These are phyloP conservation scores for Plasmodium berghei DNA, from an alignment of 169 alveolate species.

Conservation along the genomic window DNA sequence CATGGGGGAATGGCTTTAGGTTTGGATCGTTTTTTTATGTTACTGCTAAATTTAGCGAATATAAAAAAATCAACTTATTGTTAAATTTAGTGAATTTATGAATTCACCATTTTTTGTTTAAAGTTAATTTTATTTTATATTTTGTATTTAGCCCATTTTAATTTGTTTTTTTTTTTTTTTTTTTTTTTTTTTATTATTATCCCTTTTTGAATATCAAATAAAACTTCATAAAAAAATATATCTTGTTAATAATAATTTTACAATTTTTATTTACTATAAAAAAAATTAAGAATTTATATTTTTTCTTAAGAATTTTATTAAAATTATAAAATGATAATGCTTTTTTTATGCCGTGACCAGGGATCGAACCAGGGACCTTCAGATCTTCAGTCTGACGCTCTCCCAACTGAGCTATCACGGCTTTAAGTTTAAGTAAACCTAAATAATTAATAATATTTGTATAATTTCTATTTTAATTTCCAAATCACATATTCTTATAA, in stretches of 20 bases:
- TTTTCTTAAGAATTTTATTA: too few relatives aligned
- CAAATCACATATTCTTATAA: too few relatives aligned
- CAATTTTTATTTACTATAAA: too few relatives aligned
- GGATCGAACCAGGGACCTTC: conserved; percentile 99
- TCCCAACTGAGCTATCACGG: conserved; percentile 99
- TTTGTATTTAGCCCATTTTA: too few relatives aligned
- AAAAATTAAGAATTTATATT: too few relatives aligned
- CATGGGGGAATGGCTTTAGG: conserved; percentile 71
- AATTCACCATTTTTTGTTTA: not conserved
- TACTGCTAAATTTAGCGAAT: conserved; percentile 20
- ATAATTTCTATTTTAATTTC: not conserved
- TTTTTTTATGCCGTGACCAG: conserved; percentile 94
- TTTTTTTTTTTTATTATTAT: too few relatives aligned
- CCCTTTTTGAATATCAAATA: too few relatives aligned
- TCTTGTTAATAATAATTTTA: too few relatives aligned
- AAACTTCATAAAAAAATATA: too few relatives aligned
- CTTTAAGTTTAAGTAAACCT: conserved; percentile 17
- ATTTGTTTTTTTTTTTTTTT: too few relatives aligned
- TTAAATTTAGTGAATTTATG: not conserved
- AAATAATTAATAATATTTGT: not conserved
- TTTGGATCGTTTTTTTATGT: conserved; percentile 36
- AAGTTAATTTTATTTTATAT: too few relatives aligned
- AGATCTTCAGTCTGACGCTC: conserved; percentile 99
- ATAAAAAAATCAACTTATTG: conserved; percentile 3
- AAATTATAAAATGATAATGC: too few relatives aligned